Evolutionary conservation across 768 basidiomycete species (phyloP), one percentile per base, ranked within the genome.

Genomic region (Lactarius deliciosus): DNA sequence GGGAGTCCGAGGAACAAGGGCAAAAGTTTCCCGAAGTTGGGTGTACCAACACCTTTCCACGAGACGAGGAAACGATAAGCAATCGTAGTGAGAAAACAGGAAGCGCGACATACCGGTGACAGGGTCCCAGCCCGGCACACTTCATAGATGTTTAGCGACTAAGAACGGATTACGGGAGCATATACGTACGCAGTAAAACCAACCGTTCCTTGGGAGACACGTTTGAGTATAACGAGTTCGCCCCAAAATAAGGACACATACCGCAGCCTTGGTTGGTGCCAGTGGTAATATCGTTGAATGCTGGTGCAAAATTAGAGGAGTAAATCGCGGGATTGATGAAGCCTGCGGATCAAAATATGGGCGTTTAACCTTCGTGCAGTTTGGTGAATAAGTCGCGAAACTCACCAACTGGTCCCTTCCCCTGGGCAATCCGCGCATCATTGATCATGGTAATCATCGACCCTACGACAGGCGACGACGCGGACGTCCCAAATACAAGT

Each of bases 261-360:
- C 69, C 61, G 50, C 70, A 70, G 43, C 74, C 73, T 41, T 62
- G 68, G 62, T 72, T 74, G 5, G 60, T 65, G 1, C 74, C 74
- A 15, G 30, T 57, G 43, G 69, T 74, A 34, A 75, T 74, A 38
- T 75, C 74, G 45, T 75, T 69, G 67, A 75, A 75, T 25, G 69
- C 73, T 5, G 16, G 22, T 15, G 57, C 30, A 66, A 75, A 74
- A 3, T n/a, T 22, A 7, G 43, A 34, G 3, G 68, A 68, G 64
- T 75, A 73, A 34, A 73, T 70, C 36, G 87, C 86, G 43, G 89
- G 89, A 72, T 91, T 91, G 68, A 90, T 83, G 71, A 76, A 77
- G 10, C 76, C 58, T 61, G 18, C 20, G 5, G 25, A 43, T 20
- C 30, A 38, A 20, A 13, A 57, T 15, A 62, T 47, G 34, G 22